Base-by-base conservation (phyloP, 2,329 filamentous ascomycete species). In the Monilinia vaccinii-corymbosi region DNA sequence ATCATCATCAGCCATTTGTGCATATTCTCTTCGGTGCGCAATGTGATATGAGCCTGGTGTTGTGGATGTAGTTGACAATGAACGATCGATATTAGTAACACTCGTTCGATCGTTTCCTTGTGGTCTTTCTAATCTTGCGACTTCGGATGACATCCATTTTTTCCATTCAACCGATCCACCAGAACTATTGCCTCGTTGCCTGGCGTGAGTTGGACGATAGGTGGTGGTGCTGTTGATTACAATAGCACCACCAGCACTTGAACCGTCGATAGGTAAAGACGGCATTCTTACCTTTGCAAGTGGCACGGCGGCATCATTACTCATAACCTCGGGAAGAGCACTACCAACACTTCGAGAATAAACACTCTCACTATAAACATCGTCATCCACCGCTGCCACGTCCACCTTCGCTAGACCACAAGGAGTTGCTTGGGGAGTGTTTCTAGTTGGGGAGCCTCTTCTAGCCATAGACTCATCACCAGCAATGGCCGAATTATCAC, bases 81-180 rank as follows among this genome's bases (percentile, higher is more conserved):
- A 53, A 23, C n/a, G 51, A 16, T 53, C 51, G 9, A 53, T 53
- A 36, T 66, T 68, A 18, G 67, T 70, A 46, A 70, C 61, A 56
- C 65, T 62, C 18, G 58, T 61, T 4, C 57, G 58, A n/a, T 46
- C 51, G 21, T 45, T 62, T 50, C 65, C 66, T 16, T 67, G 63
- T 32, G 70, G 70, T 45, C 62, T 64, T 57, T 81, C 78, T 2
- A 80, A 67, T 59, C 77, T 79, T 0, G 77, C 77, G 10, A 79
- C 75, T 46, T 82, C 78, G 2, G 78, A 75, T 10, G 79, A 80
- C 44, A 83, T 75, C 77, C 77, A 80, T 0, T 72, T 76, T 68
- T 81, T 82, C 81, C 80, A 83, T 60, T 82, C 80, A 2, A 75
- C 70, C 2, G 79, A 82, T 60, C 78, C 79, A 7, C 73, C 72